Percentiles rank a stretch among this genome's conserved stretches.
Conservation (phyloP, 164 flowering plant genomes). For the Umbilicus rupestris region DNA sequence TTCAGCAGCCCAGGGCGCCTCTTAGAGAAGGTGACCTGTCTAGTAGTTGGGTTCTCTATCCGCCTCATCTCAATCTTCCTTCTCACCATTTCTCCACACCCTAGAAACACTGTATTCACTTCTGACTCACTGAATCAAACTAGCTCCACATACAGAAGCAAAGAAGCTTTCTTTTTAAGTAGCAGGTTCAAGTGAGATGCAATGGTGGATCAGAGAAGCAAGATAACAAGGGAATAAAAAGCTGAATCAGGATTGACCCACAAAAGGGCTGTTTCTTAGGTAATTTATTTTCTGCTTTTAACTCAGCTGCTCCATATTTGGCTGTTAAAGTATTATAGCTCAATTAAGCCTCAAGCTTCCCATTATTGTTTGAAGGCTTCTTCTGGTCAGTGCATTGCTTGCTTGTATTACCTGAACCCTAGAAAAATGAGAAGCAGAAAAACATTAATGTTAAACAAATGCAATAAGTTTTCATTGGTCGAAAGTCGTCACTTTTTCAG, state of each 20-base stretch:
- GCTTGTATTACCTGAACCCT: too few species aligned
- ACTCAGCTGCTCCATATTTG: too few species aligned
- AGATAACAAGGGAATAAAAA: background rate
- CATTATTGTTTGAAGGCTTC: too few species aligned
- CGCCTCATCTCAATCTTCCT: slow-evolving; percentile 77
- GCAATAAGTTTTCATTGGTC: too few species aligned
- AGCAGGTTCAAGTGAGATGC: background rate
- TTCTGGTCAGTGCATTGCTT: too few species aligned
- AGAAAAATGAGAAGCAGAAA: too few species aligned
- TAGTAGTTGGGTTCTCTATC: slow-evolving; percentile 68
- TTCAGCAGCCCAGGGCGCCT: slow-evolving; percentile 52
- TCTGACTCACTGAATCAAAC: background rate
- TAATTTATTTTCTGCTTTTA: too few species aligned
- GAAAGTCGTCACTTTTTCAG: too few species aligned
- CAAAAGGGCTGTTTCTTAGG: background rate
- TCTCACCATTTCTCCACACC: slow-evolving; percentile 5
- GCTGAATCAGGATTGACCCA: background rate
- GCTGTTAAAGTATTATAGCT: too few species aligned
- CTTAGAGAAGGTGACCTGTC: slow-evolving; percentile 84
- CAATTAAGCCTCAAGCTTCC: too few species aligned
- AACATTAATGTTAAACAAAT: too few species aligned
- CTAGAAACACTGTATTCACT: background rate
- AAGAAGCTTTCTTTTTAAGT: background rate
- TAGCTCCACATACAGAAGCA: background rate
- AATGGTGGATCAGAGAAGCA: background rate